Percentiles rank a stretch among this genome's conserved stretches.
phyloP scores from a whole-genome alignment of 73 alveolate genomes.

The Halteria grandinella region DNA sequence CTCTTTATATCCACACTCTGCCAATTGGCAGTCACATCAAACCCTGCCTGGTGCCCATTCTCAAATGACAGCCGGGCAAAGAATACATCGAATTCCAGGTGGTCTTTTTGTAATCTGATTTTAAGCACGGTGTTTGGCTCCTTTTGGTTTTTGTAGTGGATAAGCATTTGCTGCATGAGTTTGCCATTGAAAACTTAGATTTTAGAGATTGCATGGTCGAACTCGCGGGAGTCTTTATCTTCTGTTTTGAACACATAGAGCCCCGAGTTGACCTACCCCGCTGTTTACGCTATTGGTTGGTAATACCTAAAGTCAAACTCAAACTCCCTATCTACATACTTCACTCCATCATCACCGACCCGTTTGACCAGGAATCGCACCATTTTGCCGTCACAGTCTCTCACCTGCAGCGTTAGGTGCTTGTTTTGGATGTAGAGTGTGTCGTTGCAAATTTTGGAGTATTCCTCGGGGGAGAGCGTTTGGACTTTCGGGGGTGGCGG shows the following conservation, averaged over 20 bases:
- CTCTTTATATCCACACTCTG: not conserved
- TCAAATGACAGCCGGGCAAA: not conserved
- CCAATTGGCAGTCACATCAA: conserved; percentile 18
- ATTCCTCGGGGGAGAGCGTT: no score
- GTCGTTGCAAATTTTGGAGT: no score
- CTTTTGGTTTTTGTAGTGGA: no score
- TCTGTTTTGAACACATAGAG: conserved; percentile 31
- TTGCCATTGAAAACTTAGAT: not conserved
- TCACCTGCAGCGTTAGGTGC: no score
- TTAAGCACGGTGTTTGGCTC: no score
- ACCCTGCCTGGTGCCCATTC: no score
- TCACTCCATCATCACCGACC: no score
- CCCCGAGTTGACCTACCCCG: not conserved
- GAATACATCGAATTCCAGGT: conserved; percentile 23
- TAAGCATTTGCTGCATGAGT: not conserved
- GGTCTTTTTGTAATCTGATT: not conserved
- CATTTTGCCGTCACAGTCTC: no score
- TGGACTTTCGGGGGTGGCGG: no score
- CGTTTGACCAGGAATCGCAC: no score
- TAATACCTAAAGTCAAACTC: conserved; percentile 22
- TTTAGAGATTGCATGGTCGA: not conserved
- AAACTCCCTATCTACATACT: no score
- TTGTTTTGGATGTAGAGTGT: no score
- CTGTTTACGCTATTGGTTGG: not conserved
- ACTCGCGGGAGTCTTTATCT: conserved; percentile 1